Evolutionary conservation across 371 early-diverging fungal genomes (phyloP), one percentile per base, ranked within the genome.

Genomic region (Mortierella polycephala): DNA sequence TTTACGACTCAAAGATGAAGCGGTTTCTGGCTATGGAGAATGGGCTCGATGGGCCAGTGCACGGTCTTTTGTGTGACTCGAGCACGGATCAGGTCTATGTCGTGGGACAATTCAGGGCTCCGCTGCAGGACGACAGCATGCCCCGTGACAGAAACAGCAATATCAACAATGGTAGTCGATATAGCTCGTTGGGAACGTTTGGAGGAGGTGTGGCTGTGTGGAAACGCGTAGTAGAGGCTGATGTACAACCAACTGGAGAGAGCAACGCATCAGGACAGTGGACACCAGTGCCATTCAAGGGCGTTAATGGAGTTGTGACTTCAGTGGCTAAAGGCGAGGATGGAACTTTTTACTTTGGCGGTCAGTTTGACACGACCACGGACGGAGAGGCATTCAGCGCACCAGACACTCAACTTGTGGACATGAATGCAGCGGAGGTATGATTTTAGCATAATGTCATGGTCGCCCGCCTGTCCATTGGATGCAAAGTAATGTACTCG

Each of bases 1-100:
- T 81, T 13, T 75, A 87, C 20, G 87, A 91, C 74, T 71, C 85
- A 4, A 63, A 30, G 11, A 68, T 74, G 50, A 86, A 71, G 45
- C 73, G 71, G 13, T 76, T 87, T 64, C 80, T 74, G 5, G 57
- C 86, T 1, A 69, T 94, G 64, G 57, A 57, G 2, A 75, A 87
- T 37, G 94, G 94, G n/a, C 75, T 94, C 13, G 90, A 93, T 75
- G 93, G 92, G 0, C 83, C 91, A 4, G 92, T 94, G 11, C 82
- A 85, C 47, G 81, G 85, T 20, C 70, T 94, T 18, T 80, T 84
- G 60, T 94, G 94, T 60, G 93, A 93, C 59, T 58, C 75, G 0
- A 46, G 54, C 2, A 74, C 79, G 7, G 52, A 83, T 2, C 82
- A 73, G 4, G 84, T 91, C 1, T 88, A 85, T 60, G 87, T 83